Evolutionary conservation across 2,329 filamentous ascomycete species (phyloP), one percentile per base, ranked within the genome.

Genomic region (Claviceps sorghi): DNA sequence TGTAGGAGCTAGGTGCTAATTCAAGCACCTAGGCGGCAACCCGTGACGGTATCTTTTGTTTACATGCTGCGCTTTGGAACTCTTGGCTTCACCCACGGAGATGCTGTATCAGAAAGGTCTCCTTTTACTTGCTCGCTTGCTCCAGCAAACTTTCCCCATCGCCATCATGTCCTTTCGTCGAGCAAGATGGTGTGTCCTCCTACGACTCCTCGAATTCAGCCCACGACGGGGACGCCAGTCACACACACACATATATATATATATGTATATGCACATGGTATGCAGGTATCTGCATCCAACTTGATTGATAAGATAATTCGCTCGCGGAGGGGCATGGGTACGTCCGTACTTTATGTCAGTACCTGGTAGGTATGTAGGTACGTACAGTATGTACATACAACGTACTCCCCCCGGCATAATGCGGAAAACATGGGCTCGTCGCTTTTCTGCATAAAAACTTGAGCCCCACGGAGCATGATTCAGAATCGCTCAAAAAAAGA

Each of bases 241-340:
- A 36, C 8, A 30, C 4, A 30, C 30, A n/a, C n/a, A n/a, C n/a
- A n/a, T n/a, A n/a, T n/a, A n/a, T 9, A 30, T 30, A 36, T 36
- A 11, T 11, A 36, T 30, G 32, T 36, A 36, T 11, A 36, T 36
- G 11, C 11, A 13, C 13, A 15, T 4, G 10, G 8, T 36, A 38
- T 15, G 44, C 40, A 48, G 50, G 48, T n/a, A 29, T 50, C 50
- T 44, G 45, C 46, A 41, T 21, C 46, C 22, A 43, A 32, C 2
- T 38, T 19, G 53, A 55, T 55, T 55, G 53, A 55, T 55, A 55
- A 55, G 53, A 55, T 55, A 50, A 53, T 49, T 44, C 30, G n/a
- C 21, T 26, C 47, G 36, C 36, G 40, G 6, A 19, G 11, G 17
- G 29, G 22, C 47, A 48, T n/a, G 32, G 47, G 19, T 21, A 17